These are phyloP conservation scores for Penicilliopsis zonata DNA, from an alignment of 495 filamentous ascomycete species.

Conservation along the genomic window DNA sequence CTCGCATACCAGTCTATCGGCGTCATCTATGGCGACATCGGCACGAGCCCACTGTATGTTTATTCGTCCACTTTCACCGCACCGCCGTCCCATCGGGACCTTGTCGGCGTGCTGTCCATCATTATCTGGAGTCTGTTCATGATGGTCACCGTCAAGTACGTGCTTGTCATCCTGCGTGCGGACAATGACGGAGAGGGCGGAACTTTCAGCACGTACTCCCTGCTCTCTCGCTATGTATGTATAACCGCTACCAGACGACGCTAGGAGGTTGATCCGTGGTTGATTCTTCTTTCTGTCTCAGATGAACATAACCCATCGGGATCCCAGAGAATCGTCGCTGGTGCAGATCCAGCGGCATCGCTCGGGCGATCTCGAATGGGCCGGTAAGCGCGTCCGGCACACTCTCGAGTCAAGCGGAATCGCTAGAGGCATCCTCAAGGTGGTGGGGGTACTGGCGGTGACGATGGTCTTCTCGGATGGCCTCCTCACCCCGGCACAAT, in stretches of 20 bases:
- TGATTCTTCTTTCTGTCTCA: no score
- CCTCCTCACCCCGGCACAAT: slow-evolving; percentile 57
- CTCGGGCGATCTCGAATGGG: slow-evolving; percentile 38
- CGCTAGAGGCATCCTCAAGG: slow-evolving; percentile 43
- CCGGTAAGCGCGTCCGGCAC: slow-evolving; percentile 40
- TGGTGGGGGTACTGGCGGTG: slow-evolving; percentile 59
- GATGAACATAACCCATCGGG: slow-evolving; percentile 36
- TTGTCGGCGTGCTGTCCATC: slow-evolving; percentile 59
- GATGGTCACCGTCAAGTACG: slow-evolving; percentile 65
- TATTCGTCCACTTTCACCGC: slow-evolving; percentile 56
- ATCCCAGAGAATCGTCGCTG: slow-evolving; percentile 41
- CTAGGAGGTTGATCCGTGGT: no score
- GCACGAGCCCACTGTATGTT: slow-evolving; percentile 63
- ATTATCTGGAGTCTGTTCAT: slow-evolving; percentile 64
- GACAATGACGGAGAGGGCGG: slow-evolving; percentile 73
- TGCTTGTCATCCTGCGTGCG: slow-evolving; percentile 53
- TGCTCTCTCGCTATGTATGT: slow-evolving; percentile 58
- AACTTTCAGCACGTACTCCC: slow-evolving; percentile 59
- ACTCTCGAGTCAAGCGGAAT: slow-evolving; percentile 45
- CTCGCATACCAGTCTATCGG: slow-evolving; percentile 60
- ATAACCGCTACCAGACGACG: no score
- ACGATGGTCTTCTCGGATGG: slow-evolving; percentile 60
- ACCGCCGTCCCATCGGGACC: slow-evolving; percentile 43
- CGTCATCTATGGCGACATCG: slow-evolving; percentile 69
- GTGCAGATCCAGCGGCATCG: slow-evolving; percentile 49